Conservation (phyloP, 139 green algal genomes). For the Nannochloris sp. region DNA sequence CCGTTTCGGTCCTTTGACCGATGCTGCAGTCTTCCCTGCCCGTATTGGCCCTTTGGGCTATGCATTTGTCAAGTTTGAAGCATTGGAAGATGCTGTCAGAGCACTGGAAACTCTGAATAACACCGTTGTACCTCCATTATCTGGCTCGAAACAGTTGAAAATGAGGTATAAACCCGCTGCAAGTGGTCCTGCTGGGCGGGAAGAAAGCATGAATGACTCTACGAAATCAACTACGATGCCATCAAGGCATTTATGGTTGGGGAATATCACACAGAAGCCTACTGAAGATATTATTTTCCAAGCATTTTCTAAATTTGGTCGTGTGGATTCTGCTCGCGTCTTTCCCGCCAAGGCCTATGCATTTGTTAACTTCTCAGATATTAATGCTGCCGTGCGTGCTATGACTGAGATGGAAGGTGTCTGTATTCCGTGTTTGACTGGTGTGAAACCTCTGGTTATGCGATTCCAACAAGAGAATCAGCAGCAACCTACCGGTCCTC, state of each 20-base stretch:
- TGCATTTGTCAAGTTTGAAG: slow-evolving; percentile 51
- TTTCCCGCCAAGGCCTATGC: slow-evolving; percentile 76
- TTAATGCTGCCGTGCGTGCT: slow-evolving; percentile 41
- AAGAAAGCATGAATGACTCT: slow-evolving; percentile 5
- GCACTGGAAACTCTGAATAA: slow-evolving; percentile 42
- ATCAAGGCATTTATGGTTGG: slow-evolving; percentile 69
- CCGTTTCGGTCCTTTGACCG: slow-evolving; percentile 32
- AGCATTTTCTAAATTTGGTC: slow-evolving; percentile 55
- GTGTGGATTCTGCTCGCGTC: slow-evolving; percentile 53
- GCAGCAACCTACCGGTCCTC: too few species aligned
- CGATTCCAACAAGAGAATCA: slow-evolving; percentile 57
- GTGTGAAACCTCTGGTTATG: slow-evolving; percentile 56
- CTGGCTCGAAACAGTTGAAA: slow-evolving; percentile 45
- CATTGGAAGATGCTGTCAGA: slow-evolving; percentile 27
- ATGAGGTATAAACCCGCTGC: slow-evolving; percentile 50
- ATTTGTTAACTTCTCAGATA: slow-evolving; percentile 66
- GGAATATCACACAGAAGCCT: slow-evolving; percentile 68
- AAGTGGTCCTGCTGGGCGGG: slow-evolving; percentile 4
- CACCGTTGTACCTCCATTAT: slow-evolving; percentile 31
- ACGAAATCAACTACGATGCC: slow-evolving; percentile 21
- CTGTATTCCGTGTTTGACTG: slow-evolving; percentile 37
- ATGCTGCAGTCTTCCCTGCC: slow-evolving; percentile 46
- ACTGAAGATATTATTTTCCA: slow-evolving; percentile 45
- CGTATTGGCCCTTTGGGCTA: slow-evolving; percentile 50
- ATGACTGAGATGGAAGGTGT: slow-evolving; percentile 50